Evolutionary conservation across 164 flowering plant species (phyloP).

Genomic region (Amborella trichopoda): DNA sequence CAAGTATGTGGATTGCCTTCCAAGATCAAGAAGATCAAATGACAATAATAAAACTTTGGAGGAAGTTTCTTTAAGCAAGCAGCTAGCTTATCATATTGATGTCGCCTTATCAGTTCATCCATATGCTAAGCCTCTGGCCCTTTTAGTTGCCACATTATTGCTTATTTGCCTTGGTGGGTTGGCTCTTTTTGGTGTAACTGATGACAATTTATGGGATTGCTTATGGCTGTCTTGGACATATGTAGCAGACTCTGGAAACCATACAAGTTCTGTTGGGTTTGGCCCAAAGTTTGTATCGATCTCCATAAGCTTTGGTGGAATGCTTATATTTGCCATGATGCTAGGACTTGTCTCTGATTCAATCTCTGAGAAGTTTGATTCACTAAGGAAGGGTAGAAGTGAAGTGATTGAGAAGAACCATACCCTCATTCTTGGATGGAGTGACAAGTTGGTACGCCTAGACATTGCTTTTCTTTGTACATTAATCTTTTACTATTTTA

Average conservation of each 20-base stretch:
- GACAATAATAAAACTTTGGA: conserved; percentile 26
- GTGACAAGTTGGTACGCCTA: conserved; percentile 44
- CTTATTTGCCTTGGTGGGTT: conserved; percentile 65
- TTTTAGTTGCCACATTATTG: conserved; percentile 59
- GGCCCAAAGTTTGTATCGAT: conserved; percentile 66
- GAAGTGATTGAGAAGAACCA: conserved; percentile 75
- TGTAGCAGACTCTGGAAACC: conserved; percentile 66
- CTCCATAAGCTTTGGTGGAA: conserved; percentile 76
- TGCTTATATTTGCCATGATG: conserved; percentile 94
- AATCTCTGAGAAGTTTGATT: conserved; percentile 78
- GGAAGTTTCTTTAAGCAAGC: conserved; percentile 50
- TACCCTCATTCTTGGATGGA: conserved; percentile 77
- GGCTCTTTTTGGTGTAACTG: conserved; percentile 74
- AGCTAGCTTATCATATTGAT: conserved; percentile 53
- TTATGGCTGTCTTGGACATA: conserved; percentile 82
- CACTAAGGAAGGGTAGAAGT: conserved; percentile 72
- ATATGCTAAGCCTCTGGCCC: conserved; percentile 58
- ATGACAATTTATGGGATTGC: conserved; percentile 54
- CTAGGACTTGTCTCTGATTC: conserved; percentile 89
- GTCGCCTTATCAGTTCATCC: conserved; percentile 48
- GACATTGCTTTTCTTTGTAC: too few species aligned
- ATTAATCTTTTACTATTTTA: too few species aligned
- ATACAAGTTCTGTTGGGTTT: conserved; percentile 54
- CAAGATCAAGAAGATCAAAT: conserved; percentile 33
- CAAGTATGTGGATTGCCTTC: conserved; percentile 45